Evolutionary conservation across 257 asterid genomes (phyloP).

Genomic region (Nicotiana otophora): DNA sequence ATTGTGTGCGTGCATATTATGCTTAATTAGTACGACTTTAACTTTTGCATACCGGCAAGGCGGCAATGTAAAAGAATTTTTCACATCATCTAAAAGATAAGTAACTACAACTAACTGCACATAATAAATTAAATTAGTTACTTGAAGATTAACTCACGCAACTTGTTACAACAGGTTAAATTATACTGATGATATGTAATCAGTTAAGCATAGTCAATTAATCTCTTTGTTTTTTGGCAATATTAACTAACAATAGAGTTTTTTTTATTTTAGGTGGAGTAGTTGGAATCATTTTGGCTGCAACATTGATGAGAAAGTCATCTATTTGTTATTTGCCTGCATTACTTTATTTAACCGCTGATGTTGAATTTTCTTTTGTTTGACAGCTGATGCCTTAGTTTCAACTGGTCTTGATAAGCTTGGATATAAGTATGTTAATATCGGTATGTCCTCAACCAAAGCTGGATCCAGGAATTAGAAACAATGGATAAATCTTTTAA

Average conservation of each 20-base stretch:
- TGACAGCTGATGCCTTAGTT: conserved; percentile 84
- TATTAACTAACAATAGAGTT: neutral
- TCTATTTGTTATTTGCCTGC: neutral
- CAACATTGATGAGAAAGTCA: conserved; percentile 53
- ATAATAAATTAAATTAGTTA: too few species aligned
- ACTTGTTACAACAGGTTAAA: too few species aligned
- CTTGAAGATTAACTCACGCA: too few species aligned
- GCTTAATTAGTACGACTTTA: too few species aligned
- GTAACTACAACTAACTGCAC: too few species aligned
- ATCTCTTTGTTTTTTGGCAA: neutral
- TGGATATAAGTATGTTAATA: conserved; percentile 74
- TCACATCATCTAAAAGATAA: too few species aligned
- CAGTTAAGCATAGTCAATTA: too few species aligned
- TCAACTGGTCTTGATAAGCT: conserved; percentile 79
- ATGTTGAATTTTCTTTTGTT: conserved; percentile 3
- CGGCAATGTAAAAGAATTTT: too few species aligned
- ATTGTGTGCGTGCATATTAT: too few species aligned
- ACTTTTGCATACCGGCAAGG: too few species aligned
- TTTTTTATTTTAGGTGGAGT: conserved; percentile 53
- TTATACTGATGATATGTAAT: too few species aligned
- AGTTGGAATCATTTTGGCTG: conserved; percentile 86
- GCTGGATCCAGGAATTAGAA: neutral
- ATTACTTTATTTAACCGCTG: neutral
- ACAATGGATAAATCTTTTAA: neutral
- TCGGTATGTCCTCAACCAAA: conserved; percentile 35